Base-by-base conservation (phyloP, 1,284 basidiomycete genomes). In the Ganoderma meredithae region DNA sequence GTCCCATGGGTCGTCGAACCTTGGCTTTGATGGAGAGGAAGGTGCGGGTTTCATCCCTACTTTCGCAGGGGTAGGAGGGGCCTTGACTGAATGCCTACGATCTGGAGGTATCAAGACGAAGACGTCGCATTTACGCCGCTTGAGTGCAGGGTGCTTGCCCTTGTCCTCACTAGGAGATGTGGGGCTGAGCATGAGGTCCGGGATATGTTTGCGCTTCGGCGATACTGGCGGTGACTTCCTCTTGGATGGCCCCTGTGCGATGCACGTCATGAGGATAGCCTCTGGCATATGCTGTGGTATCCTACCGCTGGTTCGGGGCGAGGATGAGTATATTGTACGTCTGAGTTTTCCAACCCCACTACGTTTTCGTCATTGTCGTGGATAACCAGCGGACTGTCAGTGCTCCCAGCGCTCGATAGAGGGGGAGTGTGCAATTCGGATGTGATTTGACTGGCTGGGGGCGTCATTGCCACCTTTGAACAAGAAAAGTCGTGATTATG, bases 81-180 rank as follows among this genome's bases (percentile, higher is more conserved):
- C 15, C 31, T 27, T 55, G 53, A 55, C 19, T 3, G 53, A 33
- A 33, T 17, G 31, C 9, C 19, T 55, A 33, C 53, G 53, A 6
- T 33, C 31, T 7, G 53, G 12, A 4, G 55, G 55, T 8, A 58
- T 33, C 7, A 39, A 10, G 31, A 58, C 55, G 33, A 58, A 58
- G 3, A 36, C 55, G 19, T 39, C 33, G 55, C 31, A 39, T 58
- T 58, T 58, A 19, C 55, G 55, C 33, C 22, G 39, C 55, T 58
- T 58, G 55, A 58, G 10, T 19, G 33, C 55, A 31, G 55, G 55
- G 9, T 58, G 55, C 12, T 58, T 58, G 4, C 55, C 55, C 55
- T 33, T 39, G 55, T 33, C 55, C 31, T 58, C 22, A 17, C 19
- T 58, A 3, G 33, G 17, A 5, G 55, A 7, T 3, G 8, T 49